phyloP scores from a whole-genome alignment of 2,329 filamentous ascomycete genomes.

The Lanzia echinophila region DNA sequence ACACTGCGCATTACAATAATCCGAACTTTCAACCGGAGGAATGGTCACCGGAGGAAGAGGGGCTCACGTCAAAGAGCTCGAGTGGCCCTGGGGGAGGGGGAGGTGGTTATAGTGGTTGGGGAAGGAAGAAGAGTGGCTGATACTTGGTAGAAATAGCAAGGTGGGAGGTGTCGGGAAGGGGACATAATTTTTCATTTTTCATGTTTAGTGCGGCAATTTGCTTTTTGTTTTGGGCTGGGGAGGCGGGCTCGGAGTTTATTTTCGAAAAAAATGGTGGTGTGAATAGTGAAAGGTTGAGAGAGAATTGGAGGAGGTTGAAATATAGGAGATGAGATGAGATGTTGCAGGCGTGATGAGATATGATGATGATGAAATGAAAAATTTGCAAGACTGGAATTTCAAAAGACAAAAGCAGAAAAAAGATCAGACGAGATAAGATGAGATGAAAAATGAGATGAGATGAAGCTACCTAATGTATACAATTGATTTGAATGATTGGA shows the following conservation, averaged over 20 bases:
- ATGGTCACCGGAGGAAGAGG: conserved; percentile 33
- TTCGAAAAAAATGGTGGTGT: background rate
- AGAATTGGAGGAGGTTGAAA: background rate
- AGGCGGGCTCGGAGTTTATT: background rate
- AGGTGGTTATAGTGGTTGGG: conserved; percentile 1
- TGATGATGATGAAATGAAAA: background rate
- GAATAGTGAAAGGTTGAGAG: background rate
- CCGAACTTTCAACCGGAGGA: conserved; percentile 53
- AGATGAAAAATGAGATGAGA: background rate
- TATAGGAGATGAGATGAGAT: background rate
- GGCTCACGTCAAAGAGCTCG: conserved; percentile 6
- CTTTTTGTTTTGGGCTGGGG: background rate
- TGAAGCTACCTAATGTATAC: background rate
- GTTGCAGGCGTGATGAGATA: background rate
- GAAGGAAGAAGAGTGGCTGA: conserved; percentile 8
- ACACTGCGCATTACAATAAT: conserved; percentile 61
- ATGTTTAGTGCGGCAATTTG: background rate
- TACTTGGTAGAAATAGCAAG: background rate
- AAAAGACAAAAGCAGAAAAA: background rate
- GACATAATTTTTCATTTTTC: background rate
- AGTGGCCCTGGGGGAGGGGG: background rate
- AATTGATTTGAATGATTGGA: too few relatives aligned
- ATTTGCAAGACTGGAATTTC: background rate
- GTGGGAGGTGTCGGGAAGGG: background rate
- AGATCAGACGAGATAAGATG: background rate